These are phyloP conservation scores for Leishmania lainsoni DNA, from an alignment of 208 protist genomes.

Conservation along the genomic window DNA sequence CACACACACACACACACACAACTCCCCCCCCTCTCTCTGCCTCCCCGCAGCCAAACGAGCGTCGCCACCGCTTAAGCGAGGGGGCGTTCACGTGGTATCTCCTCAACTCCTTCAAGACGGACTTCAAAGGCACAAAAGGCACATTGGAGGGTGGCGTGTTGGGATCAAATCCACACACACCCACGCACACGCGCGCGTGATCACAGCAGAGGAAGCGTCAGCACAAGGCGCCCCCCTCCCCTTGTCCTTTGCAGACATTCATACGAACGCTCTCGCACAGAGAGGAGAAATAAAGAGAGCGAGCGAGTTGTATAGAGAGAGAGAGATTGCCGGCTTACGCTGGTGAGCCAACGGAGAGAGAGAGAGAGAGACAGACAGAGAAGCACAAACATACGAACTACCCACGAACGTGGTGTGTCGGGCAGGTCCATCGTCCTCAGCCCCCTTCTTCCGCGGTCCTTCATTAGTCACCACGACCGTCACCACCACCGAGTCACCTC, in stretches of 20 bases:
- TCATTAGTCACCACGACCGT: neutral
- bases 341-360: neutral
- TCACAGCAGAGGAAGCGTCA: neutral
- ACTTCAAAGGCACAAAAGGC: too few relatives aligned
- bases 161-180: neutral
- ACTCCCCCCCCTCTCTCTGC: neutral
- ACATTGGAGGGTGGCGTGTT: neutral
- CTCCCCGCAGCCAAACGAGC: neutral
- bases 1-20: too few relatives aligned
- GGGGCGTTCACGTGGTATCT: neutral
- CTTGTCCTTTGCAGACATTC: neutral
- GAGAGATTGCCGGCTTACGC: neutral
- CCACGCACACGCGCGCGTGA: neutral
- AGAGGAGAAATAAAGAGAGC: neutral
- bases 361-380: neutral
- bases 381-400: neutral
- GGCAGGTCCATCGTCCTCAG: neutral
- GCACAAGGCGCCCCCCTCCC: neutral
- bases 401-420: neutral
- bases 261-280: neutral
- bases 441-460: too few relatives aligned
- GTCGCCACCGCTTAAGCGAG: neutral
- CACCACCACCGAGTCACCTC: neutral
- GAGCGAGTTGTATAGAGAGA: neutral
- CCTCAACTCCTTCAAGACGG: neutral